phyloP scores from a whole-genome alignment of 2,329 filamentous ascomycete genomes.

The Fonsecaea pugnacius region DNA sequence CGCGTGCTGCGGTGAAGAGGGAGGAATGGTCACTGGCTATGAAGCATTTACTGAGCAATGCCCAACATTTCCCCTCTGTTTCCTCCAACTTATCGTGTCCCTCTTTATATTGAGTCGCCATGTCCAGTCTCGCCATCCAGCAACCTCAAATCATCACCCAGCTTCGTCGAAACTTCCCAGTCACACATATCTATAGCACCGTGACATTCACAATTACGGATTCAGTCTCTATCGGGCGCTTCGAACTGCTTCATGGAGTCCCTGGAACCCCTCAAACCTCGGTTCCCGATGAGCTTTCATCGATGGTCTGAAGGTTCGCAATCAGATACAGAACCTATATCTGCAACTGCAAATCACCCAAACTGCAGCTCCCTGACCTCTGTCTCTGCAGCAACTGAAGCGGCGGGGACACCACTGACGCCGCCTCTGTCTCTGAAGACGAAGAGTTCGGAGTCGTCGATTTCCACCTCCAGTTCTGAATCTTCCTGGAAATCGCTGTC shows the following conservation, averaged over 20 bases:
- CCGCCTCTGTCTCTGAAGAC: neutral
- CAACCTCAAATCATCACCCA: neutral
- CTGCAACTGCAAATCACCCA: neutral
- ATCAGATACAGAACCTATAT: neutral
- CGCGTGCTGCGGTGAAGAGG: neutral
- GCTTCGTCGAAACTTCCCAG: neutral
- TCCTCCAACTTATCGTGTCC: neutral
- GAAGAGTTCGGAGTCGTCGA: conserved; percentile 3
- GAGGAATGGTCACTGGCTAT: neutral
- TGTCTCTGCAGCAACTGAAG: neutral
- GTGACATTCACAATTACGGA: neutral
- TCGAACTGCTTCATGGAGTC: neutral
- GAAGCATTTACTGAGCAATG: neutral
- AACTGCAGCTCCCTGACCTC: neutral
- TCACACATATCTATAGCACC: neutral
- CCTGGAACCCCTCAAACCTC: neutral
- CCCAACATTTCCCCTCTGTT: neutral
- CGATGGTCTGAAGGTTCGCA: neutral
- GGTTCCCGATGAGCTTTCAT: neutral
- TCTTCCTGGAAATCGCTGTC: neutral
- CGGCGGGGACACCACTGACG: neutral
- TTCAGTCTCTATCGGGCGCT: neutral
- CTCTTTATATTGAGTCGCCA: neutral
- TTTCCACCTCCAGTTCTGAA: conserved; percentile 3
- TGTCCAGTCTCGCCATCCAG: neutral